Evolutionary conservation across 2,329 filamentous ascomycete species (phyloP).

Genomic region (Colletotrichum viniferum): DNA sequence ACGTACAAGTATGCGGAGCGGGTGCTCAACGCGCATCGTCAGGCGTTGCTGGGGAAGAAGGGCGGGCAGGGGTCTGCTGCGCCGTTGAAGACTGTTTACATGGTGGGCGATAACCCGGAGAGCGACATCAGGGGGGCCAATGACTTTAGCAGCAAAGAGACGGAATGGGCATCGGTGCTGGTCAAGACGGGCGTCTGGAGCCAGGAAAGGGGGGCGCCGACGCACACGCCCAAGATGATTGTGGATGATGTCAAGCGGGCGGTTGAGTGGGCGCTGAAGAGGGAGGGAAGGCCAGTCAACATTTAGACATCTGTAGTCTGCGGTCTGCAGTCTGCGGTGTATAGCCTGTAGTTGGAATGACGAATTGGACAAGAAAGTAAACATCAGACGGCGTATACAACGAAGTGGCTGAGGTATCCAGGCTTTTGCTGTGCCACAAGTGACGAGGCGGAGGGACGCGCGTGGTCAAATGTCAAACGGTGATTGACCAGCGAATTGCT

Average conservation of each 20-base stretch:
- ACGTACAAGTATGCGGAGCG: slow-evolving; percentile 88
- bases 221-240: slow-evolving; percentile 66
- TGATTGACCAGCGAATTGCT: background rate
- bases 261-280: slow-evolving; percentile 75
- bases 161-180: slow-evolving; percentile 78
- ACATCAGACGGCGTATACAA: background rate
- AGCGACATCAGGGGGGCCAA: slow-evolving; percentile 92
- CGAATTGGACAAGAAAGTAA: background rate
- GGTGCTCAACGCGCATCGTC: slow-evolving; percentile 67
- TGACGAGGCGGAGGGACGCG: background rate
- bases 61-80: slow-evolving; percentile 23
- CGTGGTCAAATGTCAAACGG: background rate
- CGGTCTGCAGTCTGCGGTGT: background rate
- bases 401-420: background rate
- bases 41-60: slow-evolving; percentile 42
- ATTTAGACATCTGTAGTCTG: background rate
- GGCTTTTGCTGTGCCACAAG: background rate
- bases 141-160: slow-evolving; percentile 70
- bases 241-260: slow-evolving; percentile 78
- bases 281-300: slow-evolving; percentile 41
- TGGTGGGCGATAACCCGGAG: slow-evolving; percentile 90
- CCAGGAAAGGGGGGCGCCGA: slow-evolving; percentile 50
- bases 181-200: slow-evolving; percentile 82
- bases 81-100: slow-evolving; percentile 79
- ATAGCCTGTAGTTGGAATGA: background rate